These are phyloP conservation scores for Chloranthus sessilifolius DNA, from an alignment of 164 flowering plant species.

Conservation along the genomic window DNA sequence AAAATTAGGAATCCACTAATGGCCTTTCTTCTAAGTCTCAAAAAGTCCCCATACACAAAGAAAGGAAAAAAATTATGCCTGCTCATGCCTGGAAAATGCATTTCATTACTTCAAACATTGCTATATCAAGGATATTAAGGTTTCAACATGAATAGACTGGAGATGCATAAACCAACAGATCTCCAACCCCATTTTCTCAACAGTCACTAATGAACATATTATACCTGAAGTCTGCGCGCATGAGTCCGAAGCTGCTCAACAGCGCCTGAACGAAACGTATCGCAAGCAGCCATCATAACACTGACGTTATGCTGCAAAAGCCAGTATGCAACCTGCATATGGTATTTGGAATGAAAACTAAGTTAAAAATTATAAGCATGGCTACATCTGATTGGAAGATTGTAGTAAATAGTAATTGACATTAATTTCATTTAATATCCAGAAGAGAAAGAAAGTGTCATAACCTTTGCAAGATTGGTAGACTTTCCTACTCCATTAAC, in stretches of 20 bases:
- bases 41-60: background rate
- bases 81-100: conserved; percentile 1
- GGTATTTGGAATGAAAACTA: background rate
- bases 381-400: background rate
- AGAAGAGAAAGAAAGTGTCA: background rate
- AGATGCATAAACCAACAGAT: too few relatives aligned
- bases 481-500: conserved; percentile 99
- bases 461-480: conserved; percentile 94
- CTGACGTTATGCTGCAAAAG: conserved; percentile 83
- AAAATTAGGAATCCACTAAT: too few relatives aligned
- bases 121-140: too few relatives aligned
- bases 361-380: background rate
- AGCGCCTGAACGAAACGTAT: conserved; percentile 96
- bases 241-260: conserved; percentile 97
- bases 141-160: too few relatives aligned
- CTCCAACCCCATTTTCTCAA: too few relatives aligned
- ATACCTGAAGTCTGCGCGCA: conserved; percentile 94
- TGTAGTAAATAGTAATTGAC: too few relatives aligned
- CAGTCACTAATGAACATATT: too few relatives aligned
- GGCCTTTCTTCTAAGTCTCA: too few relatives aligned
- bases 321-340: conserved; percentile 93
- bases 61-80: background rate
- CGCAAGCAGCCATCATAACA: conserved; percentile 99
- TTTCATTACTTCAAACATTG: background rate
- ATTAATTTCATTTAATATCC: background rate